Percentiles rank a stretch among this genome's conserved stretches.
Evolutionary conservation across 140 eudicot species (phyloP).

Genomic region (Oenanthe javanica): DNA sequence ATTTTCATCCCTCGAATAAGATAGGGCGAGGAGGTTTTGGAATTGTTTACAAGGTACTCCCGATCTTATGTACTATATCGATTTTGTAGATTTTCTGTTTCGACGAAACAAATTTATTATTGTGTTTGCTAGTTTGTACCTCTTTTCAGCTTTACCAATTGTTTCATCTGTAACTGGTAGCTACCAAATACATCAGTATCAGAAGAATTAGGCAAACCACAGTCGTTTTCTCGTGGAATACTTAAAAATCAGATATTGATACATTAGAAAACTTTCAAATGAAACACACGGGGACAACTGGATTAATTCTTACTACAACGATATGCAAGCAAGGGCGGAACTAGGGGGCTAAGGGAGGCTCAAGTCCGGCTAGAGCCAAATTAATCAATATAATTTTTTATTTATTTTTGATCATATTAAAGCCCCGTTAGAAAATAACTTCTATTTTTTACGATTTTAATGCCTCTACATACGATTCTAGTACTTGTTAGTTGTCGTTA

Average conservation of each 20-base stretch:
- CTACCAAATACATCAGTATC: background rate
- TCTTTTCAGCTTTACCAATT: background rate
- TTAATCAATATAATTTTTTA: too few relatives aligned
- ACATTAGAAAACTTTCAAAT: background rate
- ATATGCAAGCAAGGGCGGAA: too few relatives aligned
- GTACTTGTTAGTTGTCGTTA: too few relatives aligned
- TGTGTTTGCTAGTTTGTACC: background rate
- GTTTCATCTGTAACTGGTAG: background rate
- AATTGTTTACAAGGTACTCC: conserved; percentile 77
- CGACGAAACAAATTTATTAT: background rate
- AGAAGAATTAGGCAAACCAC: background rate
- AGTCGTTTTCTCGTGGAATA: background rate
- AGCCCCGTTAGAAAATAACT: too few relatives aligned
- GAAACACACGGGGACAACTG: too few relatives aligned
- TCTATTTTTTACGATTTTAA: too few relatives aligned
- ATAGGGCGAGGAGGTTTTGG: conserved; percentile 98
- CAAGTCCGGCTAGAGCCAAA: too few relatives aligned
- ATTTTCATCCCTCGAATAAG: conserved; percentile 60
- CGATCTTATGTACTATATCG: background rate
- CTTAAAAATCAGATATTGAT: background rate
- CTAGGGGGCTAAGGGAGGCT: too few relatives aligned
- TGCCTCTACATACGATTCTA: too few relatives aligned
- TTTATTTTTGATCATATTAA: too few relatives aligned
- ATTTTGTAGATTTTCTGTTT: background rate
- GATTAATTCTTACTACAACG: background rate